These are phyloP conservation scores for Fomitopsis palustris DNA, from an alignment of 1,284 basidiomycete genomes.

Conservation along the genomic window DNA sequence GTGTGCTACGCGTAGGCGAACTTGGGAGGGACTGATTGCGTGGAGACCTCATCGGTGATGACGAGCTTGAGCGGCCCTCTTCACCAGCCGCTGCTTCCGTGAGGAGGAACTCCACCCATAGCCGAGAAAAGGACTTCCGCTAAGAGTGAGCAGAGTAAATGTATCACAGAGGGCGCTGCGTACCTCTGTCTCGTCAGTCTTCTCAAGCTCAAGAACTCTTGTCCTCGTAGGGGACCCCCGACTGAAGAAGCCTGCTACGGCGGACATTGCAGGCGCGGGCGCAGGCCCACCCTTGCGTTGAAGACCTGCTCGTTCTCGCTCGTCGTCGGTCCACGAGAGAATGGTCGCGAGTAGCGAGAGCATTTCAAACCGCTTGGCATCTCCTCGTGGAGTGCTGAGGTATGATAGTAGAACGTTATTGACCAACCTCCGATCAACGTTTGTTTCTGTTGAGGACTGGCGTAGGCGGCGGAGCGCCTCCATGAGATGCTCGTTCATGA, in stretches of 20 bases:
- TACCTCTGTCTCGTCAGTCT: conserved; percentile 78
- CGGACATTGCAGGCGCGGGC: conserved; percentile 19
- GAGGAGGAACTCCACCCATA: conserved; percentile 94
- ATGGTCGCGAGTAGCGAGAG: conserved; percentile 85
- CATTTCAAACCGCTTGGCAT: conserved; percentile 97
- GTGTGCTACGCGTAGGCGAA: conserved; percentile 40
- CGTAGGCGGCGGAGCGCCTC: conserved; percentile 93
- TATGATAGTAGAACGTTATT: conserved; percentile 95
- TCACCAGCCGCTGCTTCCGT: conserved; percentile 78
- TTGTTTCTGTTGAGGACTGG: conserved; percentile 81
- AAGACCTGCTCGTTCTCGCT: conserved; percentile 89
- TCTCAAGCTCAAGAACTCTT: conserved; percentile 56
- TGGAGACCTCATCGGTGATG: conserved; percentile 30
- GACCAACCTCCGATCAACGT: conserved; percentile 91
- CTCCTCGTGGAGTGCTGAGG: conserved; percentile 85
- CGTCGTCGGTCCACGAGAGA: conserved; percentile 85
- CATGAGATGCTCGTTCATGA: conserved; percentile 96
- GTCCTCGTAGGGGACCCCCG: conserved; percentile 42
- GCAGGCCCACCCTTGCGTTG: conserved; percentile 46
- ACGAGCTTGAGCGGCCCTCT: conserved; percentile 15
- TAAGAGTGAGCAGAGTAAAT: not conserved
- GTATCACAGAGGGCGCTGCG: conserved; percentile 11
- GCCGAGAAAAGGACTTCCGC: conserved; percentile 82
- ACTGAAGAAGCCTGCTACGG: conserved; percentile 49
- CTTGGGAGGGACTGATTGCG: conserved; percentile 45